Conservation (phyloP, 352 stramenopile species). For the Phytophthora agathidicida region DNA sequence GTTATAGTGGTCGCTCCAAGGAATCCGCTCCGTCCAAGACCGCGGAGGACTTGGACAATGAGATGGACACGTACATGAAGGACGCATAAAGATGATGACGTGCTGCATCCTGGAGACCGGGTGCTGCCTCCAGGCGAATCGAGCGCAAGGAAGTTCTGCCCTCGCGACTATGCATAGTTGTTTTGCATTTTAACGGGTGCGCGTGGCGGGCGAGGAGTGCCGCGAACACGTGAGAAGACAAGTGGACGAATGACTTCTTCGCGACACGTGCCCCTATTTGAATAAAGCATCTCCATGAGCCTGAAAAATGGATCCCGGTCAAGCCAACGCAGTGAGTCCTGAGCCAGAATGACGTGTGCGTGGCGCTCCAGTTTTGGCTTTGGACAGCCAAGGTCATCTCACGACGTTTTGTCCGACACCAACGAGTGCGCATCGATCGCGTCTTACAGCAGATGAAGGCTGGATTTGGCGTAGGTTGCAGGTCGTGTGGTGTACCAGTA, state of each 20-base stretch:
- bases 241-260: constrained; percentile 17
- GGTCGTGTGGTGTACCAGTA: too few species aligned
- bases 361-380: constrained; percentile 1
- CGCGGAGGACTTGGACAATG: constrained; percentile 75
- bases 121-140: constrained; percentile 2
- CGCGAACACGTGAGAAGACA: constrained; percentile 4
- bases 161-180: constrained; percentile 33
- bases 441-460: too few species aligned
- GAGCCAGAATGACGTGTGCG: constrained; percentile 3
- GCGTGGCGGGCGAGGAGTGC: constrained; percentile 14
- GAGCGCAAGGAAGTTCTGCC: not conserved
- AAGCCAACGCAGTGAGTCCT: constrained; percentile 3
- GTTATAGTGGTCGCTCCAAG: constrained; percentile 37
- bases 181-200: constrained; percentile 44
- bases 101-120: constrained; percentile 18
- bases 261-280: constrained; percentile 24
- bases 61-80: constrained; percentile 91
- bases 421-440: too few species aligned
- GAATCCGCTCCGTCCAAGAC: constrained; percentile 49
- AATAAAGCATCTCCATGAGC: constrained; percentile 42
- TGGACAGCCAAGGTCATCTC: constrained; percentile 6
- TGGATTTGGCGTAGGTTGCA: too few species aligned
- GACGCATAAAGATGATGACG: constrained; percentile 53
- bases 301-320: constrained; percentile 21
- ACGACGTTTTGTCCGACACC: too few species aligned